phyloP scores from a whole-genome alignment of 2,329 filamentous ascomycete genomes.

The Fusarium sp. region DNA sequence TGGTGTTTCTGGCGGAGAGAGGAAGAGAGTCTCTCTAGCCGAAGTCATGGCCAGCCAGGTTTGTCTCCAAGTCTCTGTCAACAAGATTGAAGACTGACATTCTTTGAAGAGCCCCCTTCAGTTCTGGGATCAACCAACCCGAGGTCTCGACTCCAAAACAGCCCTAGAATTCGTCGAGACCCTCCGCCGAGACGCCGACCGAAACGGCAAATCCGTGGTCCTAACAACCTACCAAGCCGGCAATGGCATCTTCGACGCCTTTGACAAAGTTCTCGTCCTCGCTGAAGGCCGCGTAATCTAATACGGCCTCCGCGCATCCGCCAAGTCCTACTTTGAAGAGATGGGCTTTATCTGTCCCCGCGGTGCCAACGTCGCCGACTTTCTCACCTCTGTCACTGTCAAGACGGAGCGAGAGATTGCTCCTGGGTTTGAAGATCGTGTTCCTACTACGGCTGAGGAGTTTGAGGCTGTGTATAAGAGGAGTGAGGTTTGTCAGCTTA shows the following conservation, averaged over 20 bases:
- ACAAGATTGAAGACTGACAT: conserved; percentile 25
- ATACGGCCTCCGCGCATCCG: conserved; percentile 71
- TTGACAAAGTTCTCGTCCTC: conserved; percentile 80
- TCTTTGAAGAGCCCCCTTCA: conserved; percentile 60
- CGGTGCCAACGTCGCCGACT: conserved; percentile 73
- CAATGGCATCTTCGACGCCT: conserved; percentile 72
- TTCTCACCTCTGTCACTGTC: conserved; percentile 76
- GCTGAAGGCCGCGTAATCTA: conserved; percentile 75
- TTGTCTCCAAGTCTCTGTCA: not conserved
- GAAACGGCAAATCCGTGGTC: conserved; percentile 73
- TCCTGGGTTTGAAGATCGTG: conserved; percentile 66
- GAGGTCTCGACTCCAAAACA: conserved; percentile 77
- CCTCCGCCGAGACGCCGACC: conserved; percentile 70
- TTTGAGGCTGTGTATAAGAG: conserved; percentile 59
- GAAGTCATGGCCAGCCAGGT: conserved; percentile 67
- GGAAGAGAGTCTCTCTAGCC: conserved; percentile 78
- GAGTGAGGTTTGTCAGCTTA: conserved; percentile 16
- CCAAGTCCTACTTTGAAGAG: conserved; percentile 74
- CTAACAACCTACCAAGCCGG: conserved; percentile 77
- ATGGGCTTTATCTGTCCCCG: conserved; percentile 69
- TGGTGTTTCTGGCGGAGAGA: conserved; percentile 68
- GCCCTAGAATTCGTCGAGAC: conserved; percentile 76
- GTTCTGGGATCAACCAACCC: conserved; percentile 78
- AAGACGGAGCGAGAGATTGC: conserved; percentile 70
- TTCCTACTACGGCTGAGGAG: conserved; percentile 72